A percentile compares a stretch with the other conserved stretches of the same genome.
Evolutionary conservation across 2,329 filamentous ascomycete species (phyloP).

Genomic region (Fusarium sp.): DNA sequence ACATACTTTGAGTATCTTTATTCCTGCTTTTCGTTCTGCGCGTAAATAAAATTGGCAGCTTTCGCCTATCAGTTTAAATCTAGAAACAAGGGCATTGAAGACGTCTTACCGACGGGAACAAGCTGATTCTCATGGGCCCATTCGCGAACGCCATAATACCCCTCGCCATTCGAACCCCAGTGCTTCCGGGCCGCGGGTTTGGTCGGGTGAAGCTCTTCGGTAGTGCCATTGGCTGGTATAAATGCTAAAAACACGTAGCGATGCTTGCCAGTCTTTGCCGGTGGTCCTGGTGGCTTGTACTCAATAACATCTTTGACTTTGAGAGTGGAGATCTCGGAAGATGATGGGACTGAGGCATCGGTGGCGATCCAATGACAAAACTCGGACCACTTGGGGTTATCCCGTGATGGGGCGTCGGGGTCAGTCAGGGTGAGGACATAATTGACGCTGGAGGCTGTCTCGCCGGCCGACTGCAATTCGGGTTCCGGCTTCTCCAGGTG

Average conservation of each 20-base stretch:
- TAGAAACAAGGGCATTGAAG: no score
- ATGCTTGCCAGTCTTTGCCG: conserved; percentile 40
- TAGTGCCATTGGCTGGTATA: conserved; percentile 37
- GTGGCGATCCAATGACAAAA: conserved; percentile 45
- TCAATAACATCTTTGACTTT: conserved; percentile 28
- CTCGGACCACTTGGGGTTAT: conserved; percentile 43
- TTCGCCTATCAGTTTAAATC: neutral
- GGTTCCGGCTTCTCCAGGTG: conserved; percentile 5
- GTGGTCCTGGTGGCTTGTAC: conserved; percentile 39
- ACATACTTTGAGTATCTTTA: neutral
- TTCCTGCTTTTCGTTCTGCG: conserved; percentile 39
- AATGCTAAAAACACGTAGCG: conserved; percentile 45
- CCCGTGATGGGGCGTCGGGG: conserved; percentile 41
- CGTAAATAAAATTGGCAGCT: conserved; percentile 47
- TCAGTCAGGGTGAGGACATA: conserved; percentile 39
- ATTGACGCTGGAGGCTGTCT: neutral
- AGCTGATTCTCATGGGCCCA: conserved; percentile 42
- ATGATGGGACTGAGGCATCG: neutral
- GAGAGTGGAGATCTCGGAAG: neutral
- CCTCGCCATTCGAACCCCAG: conserved; percentile 36
- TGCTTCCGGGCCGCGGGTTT: conserved; percentile 36
- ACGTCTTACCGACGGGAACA: conserved; percentile 37
- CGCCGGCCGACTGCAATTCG: neutral
- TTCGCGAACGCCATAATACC: conserved; percentile 36
- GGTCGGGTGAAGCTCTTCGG: conserved; percentile 28